Percentiles rank a stretch among this genome's conserved stretches.
Conservation (phyloP, 768 basidiomycete species). For the Mycena floridula region DNA sequence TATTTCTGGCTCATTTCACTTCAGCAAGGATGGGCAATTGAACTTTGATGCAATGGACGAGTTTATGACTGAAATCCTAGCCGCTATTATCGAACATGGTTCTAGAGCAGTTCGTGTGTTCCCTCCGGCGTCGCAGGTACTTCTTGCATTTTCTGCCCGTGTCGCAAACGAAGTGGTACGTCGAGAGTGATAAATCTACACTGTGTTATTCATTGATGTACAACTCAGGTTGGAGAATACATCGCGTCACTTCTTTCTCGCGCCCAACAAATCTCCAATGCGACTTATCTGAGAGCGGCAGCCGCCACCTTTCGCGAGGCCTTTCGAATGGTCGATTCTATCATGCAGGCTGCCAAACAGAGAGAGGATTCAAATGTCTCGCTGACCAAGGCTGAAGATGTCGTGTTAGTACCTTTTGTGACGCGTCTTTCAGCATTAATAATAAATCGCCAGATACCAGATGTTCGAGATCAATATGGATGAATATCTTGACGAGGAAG, state of each 20-base stretch:
- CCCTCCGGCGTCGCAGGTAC: slow-evolving; percentile 70
- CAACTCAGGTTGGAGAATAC: slow-evolving; percentile 87
- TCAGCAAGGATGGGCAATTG: slow-evolving; percentile 50
- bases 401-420: slow-evolving; percentile 49
- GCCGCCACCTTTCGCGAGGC: slow-evolving; percentile 89
- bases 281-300: slow-evolving; percentile 72
- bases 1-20: slow-evolving; percentile 3
- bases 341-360: slow-evolving; percentile 51
- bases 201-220: too few species aligned
- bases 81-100: slow-evolving; percentile 68
- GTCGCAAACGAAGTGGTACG: slow-evolving; percentile 80
- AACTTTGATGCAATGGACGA: slow-evolving; percentile 92
- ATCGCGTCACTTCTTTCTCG: slow-evolving; percentile 69
- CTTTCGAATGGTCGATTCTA: slow-evolving; percentile 78
- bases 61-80: slow-evolving; percentile 70
- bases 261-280: slow-evolving; percentile 68
- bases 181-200: too few species aligned
- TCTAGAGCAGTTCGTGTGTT: slow-evolving; percentile 81
- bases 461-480: slow-evolving; percentile 99
- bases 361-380: slow-evolving; percentile 35
- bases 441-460: slow-evolving; percentile 51
- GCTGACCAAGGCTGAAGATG: slow-evolving; percentile 64
- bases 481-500: slow-evolving; percentile 93
- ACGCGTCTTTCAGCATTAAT: not conserved
- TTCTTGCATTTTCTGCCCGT: slow-evolving; percentile 79